Base-by-base conservation (phyloP, 306 rosid genomes). In the Clitoria ternatea region DNA sequence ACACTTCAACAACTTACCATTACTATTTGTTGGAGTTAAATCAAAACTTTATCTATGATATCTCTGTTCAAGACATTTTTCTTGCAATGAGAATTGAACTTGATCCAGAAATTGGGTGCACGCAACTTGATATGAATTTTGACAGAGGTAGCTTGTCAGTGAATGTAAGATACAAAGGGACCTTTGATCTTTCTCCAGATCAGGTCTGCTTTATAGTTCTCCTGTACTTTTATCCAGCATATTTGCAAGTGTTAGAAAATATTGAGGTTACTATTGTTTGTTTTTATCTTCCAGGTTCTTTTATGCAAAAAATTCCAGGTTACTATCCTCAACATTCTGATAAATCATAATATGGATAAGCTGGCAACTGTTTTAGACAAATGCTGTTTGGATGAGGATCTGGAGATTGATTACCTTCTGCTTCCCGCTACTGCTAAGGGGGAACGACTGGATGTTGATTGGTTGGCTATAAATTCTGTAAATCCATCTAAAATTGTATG, bases 21-120 rank as follows among this genome's bases (percentile, higher is more conserved):
- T 87, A 94, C 81, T 93, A 93, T 83, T 43, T 82, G 6, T 82
- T 93, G n/a, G 87, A 85, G 84, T 45, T 93, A 72, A 64, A 82
- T 37, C 85, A 81, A 74, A 74, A 76, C 6, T 90, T 88, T 69
- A 54, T 9, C 7, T 75, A 84, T 74, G 84, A 86, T 29, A 50
- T 80, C 71, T 73, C 85, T 2, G 75, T 83, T 17, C 76, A 72
- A 42, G 87, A 88, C 62, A 26, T 93, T 72, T 76, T 90, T 56
- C 84, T 93, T 79, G 80, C 84, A 29, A 23, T 57, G 35, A 85
- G 94, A 77, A 66, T 36, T 56, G 37, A 84, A 75, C 88, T 90
- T 44, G 87, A 85, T 12, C 48, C 62, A 6, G 90, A 90, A 67
- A 71, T 85, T 61, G 88, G 62, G 70, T 57, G 75, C 79, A 1